Evolutionary conservation across 257 asterid species (phyloP).

Genomic region (Solanum virginianum): DNA sequence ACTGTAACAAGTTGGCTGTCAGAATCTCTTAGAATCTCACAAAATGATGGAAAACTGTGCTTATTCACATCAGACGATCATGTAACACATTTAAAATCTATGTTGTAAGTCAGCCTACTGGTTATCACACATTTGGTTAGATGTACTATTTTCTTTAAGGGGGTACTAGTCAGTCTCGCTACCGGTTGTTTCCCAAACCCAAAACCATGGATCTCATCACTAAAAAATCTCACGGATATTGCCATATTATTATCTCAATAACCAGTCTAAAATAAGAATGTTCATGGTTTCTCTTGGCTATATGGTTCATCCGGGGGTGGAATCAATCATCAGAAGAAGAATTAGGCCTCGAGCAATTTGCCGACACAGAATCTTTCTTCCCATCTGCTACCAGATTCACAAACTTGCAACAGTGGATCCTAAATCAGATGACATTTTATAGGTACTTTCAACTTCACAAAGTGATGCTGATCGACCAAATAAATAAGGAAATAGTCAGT

Average conservation of each 20-base stretch:
- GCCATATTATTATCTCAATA: not conserved
- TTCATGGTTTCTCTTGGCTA: too few species aligned
- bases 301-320: too few species aligned
- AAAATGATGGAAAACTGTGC: not conserved
- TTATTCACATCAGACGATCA: not conserved
- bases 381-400: not conserved
- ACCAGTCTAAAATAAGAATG: not conserved
- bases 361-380: not conserved
- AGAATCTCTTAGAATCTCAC: not conserved
- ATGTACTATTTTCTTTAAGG: not conserved
- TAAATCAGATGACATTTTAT: not conserved
- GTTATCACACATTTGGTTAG: not conserved
- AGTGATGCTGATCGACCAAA: not conserved
- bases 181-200: not conserved
- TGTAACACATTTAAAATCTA: not conserved
- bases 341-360: too few species aligned
- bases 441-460: not conserved
- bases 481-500: not conserved
- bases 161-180: not conserved
- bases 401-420: not conserved
- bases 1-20: not conserved
- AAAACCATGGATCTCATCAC: not conserved
- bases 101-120: not conserved
- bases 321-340: too few species aligned
- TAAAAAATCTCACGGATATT: not conserved